These are phyloP conservation scores for Candida tallmaniae DNA, from an alignment of 805 yeast species.

Conservation along the genomic window DNA sequence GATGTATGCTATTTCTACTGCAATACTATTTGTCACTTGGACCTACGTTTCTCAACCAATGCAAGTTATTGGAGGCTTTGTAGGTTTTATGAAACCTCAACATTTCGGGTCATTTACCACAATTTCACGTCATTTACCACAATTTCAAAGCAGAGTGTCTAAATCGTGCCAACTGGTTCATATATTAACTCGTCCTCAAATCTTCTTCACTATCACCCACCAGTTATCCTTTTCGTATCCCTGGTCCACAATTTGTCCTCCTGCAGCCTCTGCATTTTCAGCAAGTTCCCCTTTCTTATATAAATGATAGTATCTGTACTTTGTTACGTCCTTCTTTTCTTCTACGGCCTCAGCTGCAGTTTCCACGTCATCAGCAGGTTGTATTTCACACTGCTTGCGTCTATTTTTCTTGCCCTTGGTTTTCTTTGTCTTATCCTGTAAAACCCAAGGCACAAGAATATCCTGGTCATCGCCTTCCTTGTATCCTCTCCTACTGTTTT, in stretches of 20 bases:
- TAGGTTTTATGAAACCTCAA: too few species aligned
- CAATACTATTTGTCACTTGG: too few species aligned
- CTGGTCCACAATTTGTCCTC: conserved; percentile 50
- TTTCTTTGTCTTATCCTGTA: conserved; percentile 46
- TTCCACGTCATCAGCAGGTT: conserved; percentile 5
- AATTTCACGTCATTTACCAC: too few species aligned
- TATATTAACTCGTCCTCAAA: background rate
- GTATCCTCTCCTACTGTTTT: conserved; percentile 82
- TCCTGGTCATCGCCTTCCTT: conserved; percentile 91
- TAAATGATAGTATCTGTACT: conserved; percentile 83
- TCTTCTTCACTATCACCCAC: conserved; percentile 51
- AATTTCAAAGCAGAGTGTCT: too few species aligned
- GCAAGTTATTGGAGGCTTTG: too few species aligned
- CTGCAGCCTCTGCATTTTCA: conserved; percentile 65
- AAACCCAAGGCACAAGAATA: conserved; percentile 93
- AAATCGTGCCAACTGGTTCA: too few species aligned
- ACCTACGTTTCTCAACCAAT: too few species aligned
- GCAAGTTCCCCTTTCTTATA: conserved; percentile 81
- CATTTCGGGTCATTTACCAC: too few species aligned
- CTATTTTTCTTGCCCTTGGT: conserved; percentile 17
- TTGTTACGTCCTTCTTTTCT: conserved; percentile 38
- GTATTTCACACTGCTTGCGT: conserved; percentile 4
- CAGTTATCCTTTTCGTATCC: conserved; percentile 96
- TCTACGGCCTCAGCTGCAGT: conserved; percentile 9
- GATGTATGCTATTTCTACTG: too few species aligned